A percentile compares a stretch with the other conserved stretches of the same genome.
Evolutionary conservation across 345 rosid species (phyloP).

Genomic region (Excoecaria cochinchinensis): DNA sequence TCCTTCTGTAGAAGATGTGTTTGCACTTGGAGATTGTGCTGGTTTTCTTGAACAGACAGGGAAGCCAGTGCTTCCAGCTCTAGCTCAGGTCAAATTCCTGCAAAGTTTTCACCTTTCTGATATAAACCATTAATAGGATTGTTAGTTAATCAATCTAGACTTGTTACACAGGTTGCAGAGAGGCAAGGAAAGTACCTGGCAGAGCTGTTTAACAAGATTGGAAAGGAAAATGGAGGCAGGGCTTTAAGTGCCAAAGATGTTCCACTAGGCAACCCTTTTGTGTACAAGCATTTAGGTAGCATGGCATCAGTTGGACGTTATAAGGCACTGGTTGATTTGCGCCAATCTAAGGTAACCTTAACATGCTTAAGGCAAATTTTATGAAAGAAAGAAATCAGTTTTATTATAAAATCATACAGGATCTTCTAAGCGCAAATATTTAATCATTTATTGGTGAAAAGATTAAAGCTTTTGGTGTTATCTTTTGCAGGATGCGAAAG

Average conservation of each 20-base stretch:
- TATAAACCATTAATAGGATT: neutral
- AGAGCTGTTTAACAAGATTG: constrained; percentile 49
- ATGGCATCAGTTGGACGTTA: constrained; percentile 74
- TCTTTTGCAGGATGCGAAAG: constrained; percentile 49
- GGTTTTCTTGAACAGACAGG: constrained; percentile 76
- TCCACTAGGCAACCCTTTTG: constrained; percentile 54
- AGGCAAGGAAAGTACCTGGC: constrained; percentile 66
- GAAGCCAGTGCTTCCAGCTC: constrained; percentile 64
- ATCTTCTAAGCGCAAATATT: no score
- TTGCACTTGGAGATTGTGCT: constrained; percentile 70
- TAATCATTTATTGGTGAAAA: no score
- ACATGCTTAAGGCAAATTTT: neutral
- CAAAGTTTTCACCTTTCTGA: neutral
- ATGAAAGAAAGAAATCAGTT: no score
- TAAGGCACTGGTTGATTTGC: constrained; percentile 69
- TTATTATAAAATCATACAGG: no score
- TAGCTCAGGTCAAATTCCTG: constrained; percentile 55
- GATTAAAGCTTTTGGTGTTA: neutral
- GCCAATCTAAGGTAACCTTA: constrained; percentile 53
- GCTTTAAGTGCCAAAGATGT: constrained; percentile 43
- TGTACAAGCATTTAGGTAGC: constrained; percentile 65
- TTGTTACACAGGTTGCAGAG: constrained; percentile 54
- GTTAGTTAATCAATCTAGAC: neutral
- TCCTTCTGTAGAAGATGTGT: constrained; percentile 62
- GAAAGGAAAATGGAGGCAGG: constrained; percentile 51